Conservation (phyloP, 2,329 filamentous ascomycete genomes). For the Fusarium nodosum region DNA sequence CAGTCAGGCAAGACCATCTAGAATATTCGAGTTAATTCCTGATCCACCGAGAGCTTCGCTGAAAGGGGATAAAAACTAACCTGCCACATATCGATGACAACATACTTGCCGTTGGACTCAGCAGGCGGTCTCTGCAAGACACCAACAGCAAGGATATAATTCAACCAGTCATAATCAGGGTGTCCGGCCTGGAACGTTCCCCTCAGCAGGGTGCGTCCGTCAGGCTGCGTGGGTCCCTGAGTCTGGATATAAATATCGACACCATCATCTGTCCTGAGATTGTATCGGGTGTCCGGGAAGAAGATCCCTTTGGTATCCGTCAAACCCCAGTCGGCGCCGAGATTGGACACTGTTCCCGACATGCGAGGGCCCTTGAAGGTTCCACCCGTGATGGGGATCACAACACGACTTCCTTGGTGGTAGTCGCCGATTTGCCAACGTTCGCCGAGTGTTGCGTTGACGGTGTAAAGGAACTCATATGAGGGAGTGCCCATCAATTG, state of each 20-base stretch:
- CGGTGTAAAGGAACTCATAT: conserved; percentile 44
- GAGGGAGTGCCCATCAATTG: conserved; percentile 37
- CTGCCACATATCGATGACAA: conserved; percentile 48
- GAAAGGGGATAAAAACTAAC: conserved; percentile 18
- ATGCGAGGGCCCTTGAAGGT: conserved; percentile 55
- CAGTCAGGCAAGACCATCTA: conserved; percentile 35
- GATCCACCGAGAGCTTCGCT: rapidly evolving
- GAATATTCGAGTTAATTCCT: not conserved
- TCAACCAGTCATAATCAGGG: conserved; percentile 56
- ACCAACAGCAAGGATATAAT: conserved; percentile 51
- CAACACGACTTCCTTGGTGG: conserved; percentile 42
- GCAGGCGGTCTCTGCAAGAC: conserved; percentile 32
- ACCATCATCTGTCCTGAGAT: conserved; percentile 56
- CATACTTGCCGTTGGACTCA: conserved; percentile 39
- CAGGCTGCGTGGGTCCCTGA: conserved; percentile 54
- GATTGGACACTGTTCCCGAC: conserved; percentile 49
- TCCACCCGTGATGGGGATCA: conserved; percentile 55
- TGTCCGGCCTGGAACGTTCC: conserved; percentile 55
- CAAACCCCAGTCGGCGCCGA: conserved; percentile 57
- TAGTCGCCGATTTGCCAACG: conserved; percentile 46
- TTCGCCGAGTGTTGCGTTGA: conserved; percentile 41
- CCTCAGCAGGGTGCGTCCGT: conserved; percentile 47
- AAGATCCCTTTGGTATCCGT: conserved; percentile 55
- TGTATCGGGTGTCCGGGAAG: conserved; percentile 57
- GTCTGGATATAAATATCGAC: conserved; percentile 56